Percentiles rank a stretch among this genome's conserved stretches.
Conservation (phyloP, 2,329 filamentous ascomycete species). For the Fusarium xyrophilum region DNA sequence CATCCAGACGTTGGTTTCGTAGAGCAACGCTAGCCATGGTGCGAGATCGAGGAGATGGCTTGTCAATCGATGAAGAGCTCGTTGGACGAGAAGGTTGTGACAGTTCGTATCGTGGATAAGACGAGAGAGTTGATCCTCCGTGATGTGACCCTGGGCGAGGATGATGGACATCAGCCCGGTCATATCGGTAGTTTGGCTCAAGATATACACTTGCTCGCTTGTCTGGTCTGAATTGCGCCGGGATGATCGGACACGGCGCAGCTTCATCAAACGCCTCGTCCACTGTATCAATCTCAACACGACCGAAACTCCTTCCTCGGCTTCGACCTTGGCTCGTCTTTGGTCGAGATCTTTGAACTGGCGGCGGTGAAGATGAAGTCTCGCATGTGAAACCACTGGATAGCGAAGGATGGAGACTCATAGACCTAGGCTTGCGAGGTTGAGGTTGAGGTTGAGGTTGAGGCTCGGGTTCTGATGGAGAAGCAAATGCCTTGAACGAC, state of each 20-base stretch:
- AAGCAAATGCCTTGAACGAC: conserved; percentile 37
- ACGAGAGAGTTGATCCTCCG: conserved; percentile 14
- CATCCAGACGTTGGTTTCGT: conserved; percentile 38
- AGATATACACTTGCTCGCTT: conserved; percentile 14
- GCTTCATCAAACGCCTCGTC: conserved; percentile 24
- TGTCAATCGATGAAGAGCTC: conserved; percentile 37
- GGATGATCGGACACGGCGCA: conserved; percentile 34
- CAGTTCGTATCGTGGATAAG: conserved; percentile 21
- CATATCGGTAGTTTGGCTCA: not conserved
- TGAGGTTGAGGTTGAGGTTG: not conserved
- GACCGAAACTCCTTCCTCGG: conserved; percentile 16
- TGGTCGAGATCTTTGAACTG: conserved; percentile 25
- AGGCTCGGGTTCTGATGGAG: not conserved
- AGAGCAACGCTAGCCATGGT: conserved; percentile 31
- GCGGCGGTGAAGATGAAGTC: conserved; percentile 17
- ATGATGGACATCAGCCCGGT: not conserved
- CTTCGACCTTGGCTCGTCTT: conserved; percentile 29
- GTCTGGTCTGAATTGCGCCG: conserved; percentile 19
- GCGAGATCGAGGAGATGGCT: conserved; percentile 30
- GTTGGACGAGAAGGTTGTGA: conserved; percentile 34
- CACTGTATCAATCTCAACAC: conserved; percentile 30
- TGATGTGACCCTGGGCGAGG: conserved; percentile 23
- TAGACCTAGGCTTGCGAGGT: conserved; percentile 28
- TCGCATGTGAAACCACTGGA: conserved; percentile 25
- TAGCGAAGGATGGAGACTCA: conserved; percentile 34